phyloP scores from a whole-genome alignment of 2,329 filamentous ascomycete genomes.

The Simplicillium aogashimaense region DNA sequence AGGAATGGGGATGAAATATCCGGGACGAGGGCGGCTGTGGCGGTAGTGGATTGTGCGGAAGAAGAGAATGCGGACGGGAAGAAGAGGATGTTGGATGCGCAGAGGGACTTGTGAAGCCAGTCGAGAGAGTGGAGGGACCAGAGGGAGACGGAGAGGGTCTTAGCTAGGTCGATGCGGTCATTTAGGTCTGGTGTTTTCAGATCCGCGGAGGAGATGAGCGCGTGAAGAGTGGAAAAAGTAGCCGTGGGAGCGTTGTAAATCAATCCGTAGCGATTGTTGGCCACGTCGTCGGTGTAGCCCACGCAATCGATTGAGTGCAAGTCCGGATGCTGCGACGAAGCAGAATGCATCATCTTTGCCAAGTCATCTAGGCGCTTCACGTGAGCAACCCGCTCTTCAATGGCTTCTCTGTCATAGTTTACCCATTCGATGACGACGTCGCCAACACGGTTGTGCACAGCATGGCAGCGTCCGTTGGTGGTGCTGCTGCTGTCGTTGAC shows the following conservation, averaged over 20 bases:
- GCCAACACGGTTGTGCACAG: slow-evolving; percentile 20
- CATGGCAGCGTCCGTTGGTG: slow-evolving; percentile 17
- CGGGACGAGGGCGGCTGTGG: slow-evolving; percentile 23
- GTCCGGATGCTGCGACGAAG: slow-evolving; percentile 32
- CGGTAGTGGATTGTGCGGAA: slow-evolving; percentile 19
- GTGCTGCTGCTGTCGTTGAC: slow-evolving; percentile 1
- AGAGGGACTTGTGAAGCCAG: slow-evolving; percentile 48
- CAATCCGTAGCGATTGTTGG: slow-evolving; percentile 29
- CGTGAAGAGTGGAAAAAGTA: slow-evolving; percentile 26
- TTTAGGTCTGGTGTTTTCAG: slow-evolving; percentile 34
- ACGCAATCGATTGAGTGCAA: slow-evolving; percentile 36
- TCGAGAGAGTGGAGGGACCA: slow-evolving; percentile 43
- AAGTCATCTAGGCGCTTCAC: slow-evolving; percentile 35
- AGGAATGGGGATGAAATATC: slow-evolving; percentile 34
- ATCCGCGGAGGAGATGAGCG: slow-evolving; percentile 26
- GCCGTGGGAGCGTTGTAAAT: slow-evolving; percentile 27
- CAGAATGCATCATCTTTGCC: slow-evolving; percentile 35
- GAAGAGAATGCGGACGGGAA: slow-evolving; percentile 32
- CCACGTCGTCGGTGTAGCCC: slow-evolving; percentile 32
- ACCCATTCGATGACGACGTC: slow-evolving; percentile 34
- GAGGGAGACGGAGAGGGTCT: slow-evolving; percentile 30
- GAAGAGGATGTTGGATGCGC: slow-evolving; percentile 43
- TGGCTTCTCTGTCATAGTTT: slow-evolving; percentile 29
- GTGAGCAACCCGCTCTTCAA: slow-evolving; percentile 31
- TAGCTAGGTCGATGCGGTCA: slow-evolving; percentile 29